These are phyloP conservation scores for Plectosphaerella plurivora DNA, from an alignment of 2,329 filamentous ascomycete species.

Conservation along the genomic window DNA sequence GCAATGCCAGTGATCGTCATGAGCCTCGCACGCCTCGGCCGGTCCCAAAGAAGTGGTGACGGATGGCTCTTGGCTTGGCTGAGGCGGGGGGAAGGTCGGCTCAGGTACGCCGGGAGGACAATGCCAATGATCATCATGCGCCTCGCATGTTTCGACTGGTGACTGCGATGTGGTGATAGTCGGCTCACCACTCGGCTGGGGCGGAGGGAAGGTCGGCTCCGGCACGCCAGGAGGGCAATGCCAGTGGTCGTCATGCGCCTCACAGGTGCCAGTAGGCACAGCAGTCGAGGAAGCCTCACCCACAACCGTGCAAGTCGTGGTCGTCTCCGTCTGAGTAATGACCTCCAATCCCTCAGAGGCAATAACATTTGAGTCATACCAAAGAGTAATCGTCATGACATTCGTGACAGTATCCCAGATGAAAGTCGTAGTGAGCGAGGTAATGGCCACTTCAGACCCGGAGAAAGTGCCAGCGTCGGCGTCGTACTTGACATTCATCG, in stretches of 20 bases:
- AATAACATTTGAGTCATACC: neutral
- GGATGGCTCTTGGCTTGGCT: neutral
- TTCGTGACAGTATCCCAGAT: neutral
- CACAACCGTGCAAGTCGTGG: neutral
- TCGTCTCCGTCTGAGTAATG: neutral
- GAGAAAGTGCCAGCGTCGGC: neutral
- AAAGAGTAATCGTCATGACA: neutral
- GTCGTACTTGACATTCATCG: neutral
- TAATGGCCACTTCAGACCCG: neutral
- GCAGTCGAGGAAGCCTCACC: neutral
- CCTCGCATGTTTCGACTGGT: neutral
- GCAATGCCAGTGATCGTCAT: slow-evolving; percentile 10
- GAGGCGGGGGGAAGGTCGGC: neutral
- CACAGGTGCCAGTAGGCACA: neutral
- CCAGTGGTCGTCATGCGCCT: slow-evolving; percentile 4
- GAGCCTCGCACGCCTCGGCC: neutral
- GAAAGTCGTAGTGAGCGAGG: neutral
- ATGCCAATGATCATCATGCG: slow-evolving; percentile 3
- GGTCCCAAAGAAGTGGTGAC: neutral
- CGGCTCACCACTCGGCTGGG: slow-evolving; percentile 3
- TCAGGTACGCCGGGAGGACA: slow-evolving; percentile 10
- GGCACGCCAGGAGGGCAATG: slow-evolving; percentile 13
- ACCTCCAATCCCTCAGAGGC: neutral
- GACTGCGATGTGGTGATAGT: neutral
- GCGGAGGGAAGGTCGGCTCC: neutral